Conservation (phyloP, 371 early-diverging fungal genomes). For the Mucor racemosus region DNA sequence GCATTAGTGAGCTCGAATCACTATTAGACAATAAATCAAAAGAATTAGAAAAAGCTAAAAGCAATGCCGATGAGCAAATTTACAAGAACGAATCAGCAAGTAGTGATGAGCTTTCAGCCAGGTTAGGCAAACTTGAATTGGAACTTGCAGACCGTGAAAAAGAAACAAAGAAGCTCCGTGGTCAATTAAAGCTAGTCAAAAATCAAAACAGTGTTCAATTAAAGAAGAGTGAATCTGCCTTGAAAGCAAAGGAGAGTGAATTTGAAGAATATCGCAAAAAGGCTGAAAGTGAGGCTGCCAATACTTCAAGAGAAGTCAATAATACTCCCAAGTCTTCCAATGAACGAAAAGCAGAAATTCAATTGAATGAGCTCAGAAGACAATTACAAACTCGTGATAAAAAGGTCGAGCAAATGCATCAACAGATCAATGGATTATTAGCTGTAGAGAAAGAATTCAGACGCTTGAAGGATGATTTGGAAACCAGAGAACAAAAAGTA, state of each 20-base stretch:
- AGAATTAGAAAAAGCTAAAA: slow-evolving; percentile 8
- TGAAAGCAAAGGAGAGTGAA: slow-evolving; percentile 14
- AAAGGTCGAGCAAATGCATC: slow-evolving; percentile 18
- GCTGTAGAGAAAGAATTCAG: slow-evolving; percentile 9
- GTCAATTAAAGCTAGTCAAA: slow-evolving; percentile 24
- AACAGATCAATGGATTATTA: background rate
- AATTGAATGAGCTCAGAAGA: slow-evolving; percentile 19
- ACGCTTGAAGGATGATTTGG: slow-evolving; percentile 9
- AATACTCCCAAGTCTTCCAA: background rate
- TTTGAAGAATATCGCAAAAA: slow-evolving; percentile 11
- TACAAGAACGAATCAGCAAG: background rate
- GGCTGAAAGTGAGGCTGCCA: background rate
- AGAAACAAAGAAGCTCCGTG: slow-evolving; percentile 29
- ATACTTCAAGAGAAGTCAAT: background rate
- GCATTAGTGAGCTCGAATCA: slow-evolving; percentile 16
- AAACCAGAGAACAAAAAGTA: background rate
- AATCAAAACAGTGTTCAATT: slow-evolving; percentile 19
- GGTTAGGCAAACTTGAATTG: background rate
- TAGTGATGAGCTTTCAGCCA: background rate
- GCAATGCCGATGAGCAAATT: too few species aligned
- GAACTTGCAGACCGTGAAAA: slow-evolving; percentile 14
- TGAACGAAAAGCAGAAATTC: slow-evolving; percentile 19
- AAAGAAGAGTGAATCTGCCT: slow-evolving; percentile 5
- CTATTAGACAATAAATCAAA: slow-evolving; percentile 2
- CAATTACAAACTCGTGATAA: slow-evolving; percentile 24